phyloP scores from a whole-genome alignment of 352 stramenopile genomes.

The Globisporangium canariense region DNA sequence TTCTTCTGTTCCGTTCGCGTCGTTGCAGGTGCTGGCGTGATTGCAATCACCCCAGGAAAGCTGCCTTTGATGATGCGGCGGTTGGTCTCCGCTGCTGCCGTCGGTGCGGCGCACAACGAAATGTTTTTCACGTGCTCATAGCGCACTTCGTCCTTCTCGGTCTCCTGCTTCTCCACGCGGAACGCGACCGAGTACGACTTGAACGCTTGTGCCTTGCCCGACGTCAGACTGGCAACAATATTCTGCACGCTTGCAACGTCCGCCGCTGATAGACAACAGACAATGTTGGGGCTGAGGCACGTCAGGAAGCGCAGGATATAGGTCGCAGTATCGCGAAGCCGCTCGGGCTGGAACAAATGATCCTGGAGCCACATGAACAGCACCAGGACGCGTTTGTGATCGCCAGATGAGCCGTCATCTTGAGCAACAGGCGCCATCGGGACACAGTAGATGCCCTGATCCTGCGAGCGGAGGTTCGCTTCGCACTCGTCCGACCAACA shows the following conservation, averaged over 20 bases:
- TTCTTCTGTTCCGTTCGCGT: constrained; percentile 10
- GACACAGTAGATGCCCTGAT: constrained; percentile 65
- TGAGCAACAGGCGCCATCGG: neutral
- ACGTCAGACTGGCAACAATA: neutral
- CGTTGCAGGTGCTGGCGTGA: constrained; percentile 26
- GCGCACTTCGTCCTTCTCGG: constrained; percentile 13
- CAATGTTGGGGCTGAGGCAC: constrained; percentile 13
- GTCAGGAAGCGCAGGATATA: constrained; percentile 62
- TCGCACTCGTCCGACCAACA: constrained; percentile 50
- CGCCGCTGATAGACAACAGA: constrained; percentile 16
- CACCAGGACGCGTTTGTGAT: constrained; percentile 23
- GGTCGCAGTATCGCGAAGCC: constrained; percentile 56
- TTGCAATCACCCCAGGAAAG: constrained; percentile 27
- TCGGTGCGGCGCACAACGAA: neutral
- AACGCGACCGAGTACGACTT: constrained; percentile 21
- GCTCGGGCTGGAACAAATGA: constrained; percentile 31
- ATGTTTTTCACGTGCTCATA: constrained; percentile 5
- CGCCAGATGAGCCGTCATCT: neutral
- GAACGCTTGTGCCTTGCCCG: neutral
- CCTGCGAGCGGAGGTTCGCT: constrained; percentile 24
- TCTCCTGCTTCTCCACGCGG: constrained; percentile 15
- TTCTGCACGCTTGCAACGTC: constrained; percentile 10
- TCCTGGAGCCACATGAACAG: constrained; percentile 66
- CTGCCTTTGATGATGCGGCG: constrained; percentile 36
- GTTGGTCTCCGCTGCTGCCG: constrained; percentile 10